Evolutionary conservation across 495 filamentous ascomycete species (phyloP).

Genomic region (Gamarada debralockiae): DNA sequence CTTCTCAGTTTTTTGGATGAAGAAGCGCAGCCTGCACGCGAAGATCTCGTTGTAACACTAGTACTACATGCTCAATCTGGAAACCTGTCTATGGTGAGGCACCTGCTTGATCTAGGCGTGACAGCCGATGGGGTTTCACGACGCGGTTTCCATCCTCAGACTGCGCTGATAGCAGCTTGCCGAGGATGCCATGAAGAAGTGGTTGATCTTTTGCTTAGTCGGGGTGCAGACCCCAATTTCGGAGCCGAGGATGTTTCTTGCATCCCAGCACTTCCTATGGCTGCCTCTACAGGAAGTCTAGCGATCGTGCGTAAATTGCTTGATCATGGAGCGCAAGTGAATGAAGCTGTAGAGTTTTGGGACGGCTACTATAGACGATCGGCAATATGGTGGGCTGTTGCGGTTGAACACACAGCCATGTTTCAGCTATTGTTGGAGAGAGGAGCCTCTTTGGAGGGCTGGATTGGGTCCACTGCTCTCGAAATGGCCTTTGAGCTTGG

Average conservation of each 20-base stretch:
- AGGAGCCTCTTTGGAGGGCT: not conserved
- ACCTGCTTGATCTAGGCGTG: slow-evolving; percentile 8
- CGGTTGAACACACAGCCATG: slow-evolving; percentile 20
- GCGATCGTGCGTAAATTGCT: slow-evolving; percentile 15
- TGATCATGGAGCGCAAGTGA: slow-evolving; percentile 8
- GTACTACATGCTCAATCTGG: not conserved
- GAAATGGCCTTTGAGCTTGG: not conserved
- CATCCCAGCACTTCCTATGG: not conserved
- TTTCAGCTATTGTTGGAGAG: slow-evolving; percentile 4
- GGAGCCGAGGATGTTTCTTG: not conserved
- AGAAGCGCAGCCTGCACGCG: not conserved
- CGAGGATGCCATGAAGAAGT: slow-evolving; percentile 14
- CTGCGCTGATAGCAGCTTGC: slow-evolving; percentile 2
- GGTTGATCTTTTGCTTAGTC: slow-evolving; percentile 2
- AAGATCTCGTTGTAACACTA: not conserved
- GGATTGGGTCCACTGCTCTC: not conserved
- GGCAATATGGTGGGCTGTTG: not conserved
- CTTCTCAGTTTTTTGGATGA: not conserved
- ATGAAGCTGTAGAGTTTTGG: not conserved
- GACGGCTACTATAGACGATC: not conserved
- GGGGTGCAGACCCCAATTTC: slow-evolving; percentile 14
- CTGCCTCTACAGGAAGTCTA: slow-evolving; percentile 15
- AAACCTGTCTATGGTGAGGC: slow-evolving; percentile 10
- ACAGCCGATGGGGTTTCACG: not conserved
- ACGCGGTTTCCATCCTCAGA: too few species aligned